Evolutionary conservation across 495 filamentous ascomycete genomes (phyloP).

Genomic region (Penicillium coprophilum): DNA sequence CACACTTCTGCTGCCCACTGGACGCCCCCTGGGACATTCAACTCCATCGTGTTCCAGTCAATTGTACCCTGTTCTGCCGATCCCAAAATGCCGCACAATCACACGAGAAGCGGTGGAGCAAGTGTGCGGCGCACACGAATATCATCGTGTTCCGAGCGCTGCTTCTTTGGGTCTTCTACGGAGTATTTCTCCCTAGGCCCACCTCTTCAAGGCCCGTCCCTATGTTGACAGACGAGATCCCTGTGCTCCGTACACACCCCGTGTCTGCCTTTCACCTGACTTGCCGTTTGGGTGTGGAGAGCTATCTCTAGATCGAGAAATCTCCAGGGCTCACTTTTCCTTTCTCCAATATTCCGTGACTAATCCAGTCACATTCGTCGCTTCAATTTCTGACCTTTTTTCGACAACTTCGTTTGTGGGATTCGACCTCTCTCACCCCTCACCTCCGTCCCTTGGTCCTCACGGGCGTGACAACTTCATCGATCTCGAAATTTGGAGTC

Average conservation of each 20-base stretch:
- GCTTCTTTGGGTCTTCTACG: conserved; percentile 10
- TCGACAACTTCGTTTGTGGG: conserved; percentile 8
- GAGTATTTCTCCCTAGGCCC: conserved; percentile 19
- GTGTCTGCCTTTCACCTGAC: conserved; percentile 8
- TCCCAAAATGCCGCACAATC: background rate
- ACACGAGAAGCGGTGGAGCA: conserved; percentile 17
- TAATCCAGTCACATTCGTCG: background rate
- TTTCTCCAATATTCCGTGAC: background rate
- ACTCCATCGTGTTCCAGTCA: conserved; percentile 4
- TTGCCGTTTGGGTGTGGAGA: conserved; percentile 15
- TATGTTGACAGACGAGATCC: conserved; percentile 18
- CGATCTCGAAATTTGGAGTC: conserved; percentile 29
- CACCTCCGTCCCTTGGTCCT: background rate
- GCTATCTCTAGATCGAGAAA: background rate
- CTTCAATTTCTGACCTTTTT: background rate
- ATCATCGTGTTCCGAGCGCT: conserved; percentile 9
- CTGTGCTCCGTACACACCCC: background rate
- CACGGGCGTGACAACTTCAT: conserved; percentile 6
- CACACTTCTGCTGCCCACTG: background rate
- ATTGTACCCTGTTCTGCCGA: background rate
- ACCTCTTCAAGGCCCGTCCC: conserved; percentile 12
- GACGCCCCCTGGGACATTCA: background rate
- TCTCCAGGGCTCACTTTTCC: conserved; percentile 13
- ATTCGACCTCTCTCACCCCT: background rate
- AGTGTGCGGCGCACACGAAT: conserved; percentile 9